phyloP scores from a whole-genome alignment of 163 green algal genomes.

The Coccomyxa subellipsoidea region DNA sequence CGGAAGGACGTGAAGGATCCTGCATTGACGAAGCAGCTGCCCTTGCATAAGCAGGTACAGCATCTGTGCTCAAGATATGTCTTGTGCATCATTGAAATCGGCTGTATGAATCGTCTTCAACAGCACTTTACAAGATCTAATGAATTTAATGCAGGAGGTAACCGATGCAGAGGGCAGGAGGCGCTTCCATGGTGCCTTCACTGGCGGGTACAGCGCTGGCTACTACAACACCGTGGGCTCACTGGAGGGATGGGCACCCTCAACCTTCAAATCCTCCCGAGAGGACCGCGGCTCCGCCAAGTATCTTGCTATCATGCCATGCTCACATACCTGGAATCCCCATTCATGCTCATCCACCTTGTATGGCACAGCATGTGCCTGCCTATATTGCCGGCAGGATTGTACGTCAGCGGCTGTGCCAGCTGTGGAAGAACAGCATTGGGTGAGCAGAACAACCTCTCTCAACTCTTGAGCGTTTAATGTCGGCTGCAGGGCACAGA shows the following conservation, averaged over 20 bases:
- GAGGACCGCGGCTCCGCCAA: conserved; percentile 20
- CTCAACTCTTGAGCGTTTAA: too few relatives aligned
- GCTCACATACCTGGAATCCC: too few relatives aligned
- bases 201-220: conserved; percentile 89
- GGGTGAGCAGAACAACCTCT: too few relatives aligned
- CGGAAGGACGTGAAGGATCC: conserved; percentile 37
- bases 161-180: conserved; percentile 77
- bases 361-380: too few relatives aligned
- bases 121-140: neutral
- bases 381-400: too few relatives aligned
- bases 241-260: conserved; percentile 63
- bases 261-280: conserved; percentile 56
- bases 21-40: conserved; percentile 30
- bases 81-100: too few relatives aligned
- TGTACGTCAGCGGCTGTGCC: too few relatives aligned
- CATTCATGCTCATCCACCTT: too few relatives aligned
- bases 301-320: neutral
- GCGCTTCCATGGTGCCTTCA: conserved; percentile 97
- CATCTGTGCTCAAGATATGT: conserved; percentile 34
- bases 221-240: conserved; percentile 94
- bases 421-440: too few relatives aligned
- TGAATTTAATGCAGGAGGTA: conserved; percentile 55
- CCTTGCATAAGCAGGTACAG: conserved; percentile 47
- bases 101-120: too few relatives aligned
- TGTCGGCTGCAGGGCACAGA: conserved; percentile 56